phyloP scores from a whole-genome alignment of 2,329 filamentous ascomycete species.

The Colletotrichum phormii region DNA sequence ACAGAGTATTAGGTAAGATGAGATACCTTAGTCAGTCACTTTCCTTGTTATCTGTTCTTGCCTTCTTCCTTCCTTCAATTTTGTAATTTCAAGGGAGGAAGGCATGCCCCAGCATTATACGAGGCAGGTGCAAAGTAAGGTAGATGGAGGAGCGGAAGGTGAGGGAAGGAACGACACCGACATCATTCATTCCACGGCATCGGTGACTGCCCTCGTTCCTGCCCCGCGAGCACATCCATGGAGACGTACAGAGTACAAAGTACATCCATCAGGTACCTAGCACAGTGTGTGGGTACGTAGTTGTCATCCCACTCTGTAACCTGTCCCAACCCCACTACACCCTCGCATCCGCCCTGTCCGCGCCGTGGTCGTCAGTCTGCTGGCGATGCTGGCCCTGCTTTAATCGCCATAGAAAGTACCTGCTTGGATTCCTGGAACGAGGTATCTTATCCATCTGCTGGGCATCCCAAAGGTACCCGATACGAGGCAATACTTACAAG shows the following conservation, averaged over 20 bases:
- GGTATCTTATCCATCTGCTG: neutral
- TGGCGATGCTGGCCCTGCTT: neutral
- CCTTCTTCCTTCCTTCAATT: neutral
- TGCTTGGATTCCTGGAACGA: neutral
- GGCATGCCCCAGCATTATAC: neutral
- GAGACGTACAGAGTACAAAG: neutral
- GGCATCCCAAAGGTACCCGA: neutral
- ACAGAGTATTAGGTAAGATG: too few relatives aligned
- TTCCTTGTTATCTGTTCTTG: neutral
- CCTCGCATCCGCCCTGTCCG: conserved; percentile 20
- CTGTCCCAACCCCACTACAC: conserved; percentile 33
- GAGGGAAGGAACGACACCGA: conserved; percentile 7
- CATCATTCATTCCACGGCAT: conserved; percentile 31
- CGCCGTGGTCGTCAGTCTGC: neutral
- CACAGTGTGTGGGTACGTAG: neutral
- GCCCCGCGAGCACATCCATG: conserved; percentile 11
- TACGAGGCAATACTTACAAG: conserved; percentile 9
- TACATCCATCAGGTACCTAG: neutral
- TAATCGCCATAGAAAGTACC: neutral
- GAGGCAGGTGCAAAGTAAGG: neutral
- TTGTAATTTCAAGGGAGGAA: neutral
- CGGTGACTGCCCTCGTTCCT: conserved; percentile 12
- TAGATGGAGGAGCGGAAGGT: neutral
- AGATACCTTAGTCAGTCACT: neutral
- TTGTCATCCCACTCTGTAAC: conserved; percentile 26